Conservation (phyloP, 768 basidiomycete species). For the Mycena leptocephala region DNA sequence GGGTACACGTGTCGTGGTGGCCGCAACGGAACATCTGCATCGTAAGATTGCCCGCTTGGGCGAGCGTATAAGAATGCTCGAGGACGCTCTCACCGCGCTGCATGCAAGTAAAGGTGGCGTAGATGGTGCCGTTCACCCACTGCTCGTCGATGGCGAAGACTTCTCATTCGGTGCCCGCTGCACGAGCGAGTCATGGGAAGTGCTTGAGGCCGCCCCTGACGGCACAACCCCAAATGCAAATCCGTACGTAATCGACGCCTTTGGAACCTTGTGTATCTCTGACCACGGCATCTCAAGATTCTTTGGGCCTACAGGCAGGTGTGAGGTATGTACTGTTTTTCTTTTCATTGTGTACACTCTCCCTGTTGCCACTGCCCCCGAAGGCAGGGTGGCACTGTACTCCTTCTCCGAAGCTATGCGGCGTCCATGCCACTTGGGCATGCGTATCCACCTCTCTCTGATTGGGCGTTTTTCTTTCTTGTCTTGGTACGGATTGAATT, state of each 20-base stretch:
- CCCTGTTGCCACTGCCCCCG: not conserved
- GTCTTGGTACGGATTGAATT: not conserved
- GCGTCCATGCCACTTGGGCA: not conserved
- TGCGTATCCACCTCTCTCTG: not conserved
- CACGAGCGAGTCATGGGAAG: slow-evolving; percentile 15
- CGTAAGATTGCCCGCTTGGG: slow-evolving; percentile 67
- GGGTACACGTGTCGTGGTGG: slow-evolving; percentile 79
- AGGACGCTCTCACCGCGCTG: slow-evolving; percentile 70
- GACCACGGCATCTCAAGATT: slow-evolving; percentile 73
- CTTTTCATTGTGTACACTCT: slow-evolving; percentile 5
- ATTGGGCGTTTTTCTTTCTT: not conserved
- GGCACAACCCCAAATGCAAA: slow-evolving; percentile 4
- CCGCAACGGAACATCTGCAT: slow-evolving; percentile 79
- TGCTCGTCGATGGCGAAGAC: slow-evolving; percentile 52
- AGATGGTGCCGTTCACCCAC: slow-evolving; percentile 60
- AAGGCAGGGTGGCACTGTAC: not conserved
- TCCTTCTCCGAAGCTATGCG: not conserved
- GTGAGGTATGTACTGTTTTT: slow-evolving; percentile 65
- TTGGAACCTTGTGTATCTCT: slow-evolving; percentile 75
- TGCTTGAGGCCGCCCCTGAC: slow-evolving; percentile 3
- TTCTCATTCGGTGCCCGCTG: slow-evolving; percentile 7
- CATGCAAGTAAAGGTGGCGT: too few species aligned
- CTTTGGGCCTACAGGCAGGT: slow-evolving; percentile 78
- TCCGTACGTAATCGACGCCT: slow-evolving; percentile 68
- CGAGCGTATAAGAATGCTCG: slow-evolving; percentile 70